phyloP scores from a whole-genome alignment of 345 rosid species.

The Pelargonium nanum region DNA sequence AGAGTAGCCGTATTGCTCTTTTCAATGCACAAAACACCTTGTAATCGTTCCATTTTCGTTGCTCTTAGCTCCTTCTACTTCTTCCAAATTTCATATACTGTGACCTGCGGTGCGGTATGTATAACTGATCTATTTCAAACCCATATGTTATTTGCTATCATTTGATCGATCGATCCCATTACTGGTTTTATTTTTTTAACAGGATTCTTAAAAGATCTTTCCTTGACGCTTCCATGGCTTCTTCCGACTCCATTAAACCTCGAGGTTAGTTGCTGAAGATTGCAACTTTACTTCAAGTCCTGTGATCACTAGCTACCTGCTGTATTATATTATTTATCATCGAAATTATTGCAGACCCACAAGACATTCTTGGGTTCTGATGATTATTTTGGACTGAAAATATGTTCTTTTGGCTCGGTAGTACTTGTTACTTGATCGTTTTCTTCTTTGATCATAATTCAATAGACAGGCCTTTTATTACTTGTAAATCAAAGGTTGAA shows the following conservation, averaged over 20 bases:
- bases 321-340: no score
- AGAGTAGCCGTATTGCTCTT: neutral
- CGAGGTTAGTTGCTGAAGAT: slow-evolving; percentile 27
- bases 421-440: neutral
- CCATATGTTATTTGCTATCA: neutral
- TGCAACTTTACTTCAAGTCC: neutral
- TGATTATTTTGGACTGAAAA: neutral
- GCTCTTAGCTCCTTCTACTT: neutral
- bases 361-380: neutral
- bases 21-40: neutral
- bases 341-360: neutral
- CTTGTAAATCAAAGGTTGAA: neutral
- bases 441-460: neutral
- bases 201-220: neutral
- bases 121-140: neutral
- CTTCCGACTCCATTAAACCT: slow-evolving; percentile 33
- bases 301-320: neutral
- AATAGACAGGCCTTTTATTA: neutral
- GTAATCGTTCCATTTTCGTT: neutral
- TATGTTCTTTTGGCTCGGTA: neutral
- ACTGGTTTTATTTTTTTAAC: neutral
- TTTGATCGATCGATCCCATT: neutral
- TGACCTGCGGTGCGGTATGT: neutral
- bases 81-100: neutral
- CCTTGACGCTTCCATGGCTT: slow-evolving; percentile 29